Evolutionary conservation across 169 alveolate species (phyloP).

Genomic region (Plasmodium malariae): DNA sequence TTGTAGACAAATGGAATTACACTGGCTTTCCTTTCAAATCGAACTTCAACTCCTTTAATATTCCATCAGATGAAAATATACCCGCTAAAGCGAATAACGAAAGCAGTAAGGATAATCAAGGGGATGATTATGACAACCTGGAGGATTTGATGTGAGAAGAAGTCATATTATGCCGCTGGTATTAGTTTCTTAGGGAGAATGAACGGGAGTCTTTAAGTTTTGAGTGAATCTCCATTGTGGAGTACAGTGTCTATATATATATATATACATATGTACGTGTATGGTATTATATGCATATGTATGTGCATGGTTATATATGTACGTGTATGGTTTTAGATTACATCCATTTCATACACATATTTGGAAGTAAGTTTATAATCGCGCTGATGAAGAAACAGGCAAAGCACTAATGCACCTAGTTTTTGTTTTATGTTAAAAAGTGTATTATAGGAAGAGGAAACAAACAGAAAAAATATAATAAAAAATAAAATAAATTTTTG

Average conservation of each 20-base stretch:
- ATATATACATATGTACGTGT: not conserved
- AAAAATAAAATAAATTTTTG: no score
- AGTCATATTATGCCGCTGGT: not conserved
- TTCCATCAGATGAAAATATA: conserved; percentile 2
- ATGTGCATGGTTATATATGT: not conserved
- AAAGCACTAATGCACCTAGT: no score
- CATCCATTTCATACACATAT: no score
- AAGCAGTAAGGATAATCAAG: conserved; percentile 9
- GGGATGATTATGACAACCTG: conserved; percentile 41
- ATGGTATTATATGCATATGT: not conserved
- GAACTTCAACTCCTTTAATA: not conserved
- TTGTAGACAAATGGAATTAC: conserved; percentile 28
- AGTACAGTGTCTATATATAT: no score
- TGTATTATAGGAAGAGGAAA: no score
- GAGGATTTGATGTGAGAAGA: conserved; percentile 31
- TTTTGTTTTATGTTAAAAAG: not conserved
- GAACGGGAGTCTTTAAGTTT: no score
- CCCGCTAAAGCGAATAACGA: not conserved
- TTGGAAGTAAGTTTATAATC: no score
- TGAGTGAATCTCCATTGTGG: no score
- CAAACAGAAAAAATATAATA: no score
- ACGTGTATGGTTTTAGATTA: not conserved
- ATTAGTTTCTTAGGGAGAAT: not conserved
- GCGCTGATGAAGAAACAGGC: no score
- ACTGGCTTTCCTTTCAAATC: conserved; percentile 30